phyloP scores from a whole-genome alignment of 1,284 basidiomycete genomes.

The Cryptococcus hybrid region DNA sequence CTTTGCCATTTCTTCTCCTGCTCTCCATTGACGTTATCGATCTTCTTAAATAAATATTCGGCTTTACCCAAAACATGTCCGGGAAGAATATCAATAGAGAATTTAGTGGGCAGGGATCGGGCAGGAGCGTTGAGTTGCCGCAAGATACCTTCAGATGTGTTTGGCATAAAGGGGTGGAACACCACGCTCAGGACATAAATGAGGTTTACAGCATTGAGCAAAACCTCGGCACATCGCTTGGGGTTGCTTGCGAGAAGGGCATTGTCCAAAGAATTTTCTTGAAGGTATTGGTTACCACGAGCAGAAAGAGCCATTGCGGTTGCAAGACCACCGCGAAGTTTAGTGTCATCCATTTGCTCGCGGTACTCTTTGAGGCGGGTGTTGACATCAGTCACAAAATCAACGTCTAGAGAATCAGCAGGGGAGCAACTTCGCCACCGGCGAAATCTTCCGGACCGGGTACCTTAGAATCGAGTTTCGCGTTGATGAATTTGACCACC shows the following conservation, averaged over 20 bases:
- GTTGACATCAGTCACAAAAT: slow-evolving; percentile 82
- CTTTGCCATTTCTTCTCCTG: slow-evolving; percentile 77
- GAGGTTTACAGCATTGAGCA: slow-evolving; percentile 86
- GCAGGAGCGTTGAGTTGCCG: slow-evolving; percentile 87
- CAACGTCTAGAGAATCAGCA: slow-evolving; percentile 62
- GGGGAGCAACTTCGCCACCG: slow-evolving; percentile 53
- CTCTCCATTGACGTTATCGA: slow-evolving; percentile 68
- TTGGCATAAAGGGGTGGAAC: slow-evolving; percentile 95
- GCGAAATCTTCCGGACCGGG: slow-evolving; percentile 71
- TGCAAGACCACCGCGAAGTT: slow-evolving; percentile 82
- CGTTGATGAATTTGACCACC: slow-evolving; percentile 83
- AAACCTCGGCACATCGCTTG: slow-evolving; percentile 81
- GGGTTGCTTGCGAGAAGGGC: slow-evolving; percentile 78
- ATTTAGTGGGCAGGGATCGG: slow-evolving; percentile 66
- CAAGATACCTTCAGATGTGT: slow-evolving; percentile 77
- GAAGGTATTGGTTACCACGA: slow-evolving; percentile 92
- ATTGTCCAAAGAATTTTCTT: slow-evolving; percentile 89
- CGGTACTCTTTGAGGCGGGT: slow-evolving; percentile 74
- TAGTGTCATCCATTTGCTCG: slow-evolving; percentile 86
- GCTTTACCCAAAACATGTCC: slow-evolving; percentile 86
- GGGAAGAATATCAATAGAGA: slow-evolving; percentile 75
- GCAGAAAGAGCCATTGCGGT: slow-evolving; percentile 81
- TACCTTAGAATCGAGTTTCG: slow-evolving; percentile 77
- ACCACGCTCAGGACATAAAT: slow-evolving; percentile 87
- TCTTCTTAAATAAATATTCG: slow-evolving; percentile 88